phyloP scores from a whole-genome alignment of 2,329 filamentous ascomycete genomes.

The Colletotrichum incanum region DNA sequence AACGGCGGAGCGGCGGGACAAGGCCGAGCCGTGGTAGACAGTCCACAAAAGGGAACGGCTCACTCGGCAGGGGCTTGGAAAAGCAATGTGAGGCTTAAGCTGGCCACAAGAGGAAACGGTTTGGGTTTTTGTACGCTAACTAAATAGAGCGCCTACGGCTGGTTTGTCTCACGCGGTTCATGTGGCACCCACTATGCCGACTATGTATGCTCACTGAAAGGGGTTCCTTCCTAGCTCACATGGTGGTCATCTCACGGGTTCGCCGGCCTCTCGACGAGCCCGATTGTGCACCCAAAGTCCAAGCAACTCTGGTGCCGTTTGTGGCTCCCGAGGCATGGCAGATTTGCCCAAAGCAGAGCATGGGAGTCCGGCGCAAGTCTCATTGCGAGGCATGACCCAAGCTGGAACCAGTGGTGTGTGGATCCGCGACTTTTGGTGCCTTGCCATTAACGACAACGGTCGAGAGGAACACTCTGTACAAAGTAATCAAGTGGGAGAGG shows the following conservation, averaged over 20 bases:
- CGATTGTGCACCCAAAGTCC: conserved; percentile 2
- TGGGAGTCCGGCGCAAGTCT: conserved; percentile 6
- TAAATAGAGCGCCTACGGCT: background rate
- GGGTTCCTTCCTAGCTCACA: too few relatives aligned
- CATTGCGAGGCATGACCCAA: conserved; percentile 15
- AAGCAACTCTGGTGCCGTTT: background rate
- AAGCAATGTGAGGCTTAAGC: conserved; percentile 29
- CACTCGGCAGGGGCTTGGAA: conserved; percentile 14
- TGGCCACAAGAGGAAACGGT: background rate
- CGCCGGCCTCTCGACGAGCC: background rate
- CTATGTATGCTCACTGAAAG: background rate
- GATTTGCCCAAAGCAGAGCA: conserved; percentile 10
- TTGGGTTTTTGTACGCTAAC: background rate
- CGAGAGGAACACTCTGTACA: conserved; percentile 8
- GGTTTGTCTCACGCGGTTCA: background rate
- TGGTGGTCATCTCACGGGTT: background rate
- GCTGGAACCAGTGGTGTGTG: background rate
- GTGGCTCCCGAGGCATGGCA: background rate
- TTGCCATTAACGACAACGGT: background rate
- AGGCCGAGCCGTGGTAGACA: conserved; percentile 29
- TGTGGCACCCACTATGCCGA: background rate
- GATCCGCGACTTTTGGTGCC: conserved; percentile 13
- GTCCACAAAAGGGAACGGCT: background rate
- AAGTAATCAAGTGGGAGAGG: background rate
- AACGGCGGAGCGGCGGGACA: conserved; percentile 26